Evolutionary conservation across 2,329 filamentous ascomycete genomes (phyloP).

Genomic region (Beauveria scarabaeidicola): DNA sequence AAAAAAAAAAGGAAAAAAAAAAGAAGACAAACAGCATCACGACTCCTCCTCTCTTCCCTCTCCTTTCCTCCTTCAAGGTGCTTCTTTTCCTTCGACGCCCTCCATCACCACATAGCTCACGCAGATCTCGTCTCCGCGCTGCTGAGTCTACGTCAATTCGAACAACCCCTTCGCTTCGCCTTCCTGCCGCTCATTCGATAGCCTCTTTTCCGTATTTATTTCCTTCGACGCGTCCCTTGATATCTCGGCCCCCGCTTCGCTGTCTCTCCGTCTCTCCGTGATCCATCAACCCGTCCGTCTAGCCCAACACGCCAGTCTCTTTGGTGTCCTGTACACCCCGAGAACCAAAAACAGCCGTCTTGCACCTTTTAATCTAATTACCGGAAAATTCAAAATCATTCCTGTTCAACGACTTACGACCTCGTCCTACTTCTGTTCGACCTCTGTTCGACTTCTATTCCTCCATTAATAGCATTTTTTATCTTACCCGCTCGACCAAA

Average conservation of each 20-base stretch:
- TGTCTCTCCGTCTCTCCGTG: conserved; percentile 3
- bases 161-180: not conserved
- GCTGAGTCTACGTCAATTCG: conserved; percentile 2
- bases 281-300: not conserved
- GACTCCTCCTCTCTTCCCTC: not conserved
- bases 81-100: conserved; percentile 2
- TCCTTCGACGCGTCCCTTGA: conserved; percentile 5
- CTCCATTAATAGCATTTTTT: not conserved
- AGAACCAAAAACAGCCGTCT: not conserved
- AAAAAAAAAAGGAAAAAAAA: not conserved
- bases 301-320: not conserved
- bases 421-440: not conserved
- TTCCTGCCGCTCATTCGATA: conserved; percentile 6
- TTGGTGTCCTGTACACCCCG: not conserved
- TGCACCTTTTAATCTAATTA: conserved; percentile 1
- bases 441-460: not conserved
- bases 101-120: conserved; percentile 6
- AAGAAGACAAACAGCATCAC: conserved; percentile 7
- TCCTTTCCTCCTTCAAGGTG: not conserved
- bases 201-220: not conserved
- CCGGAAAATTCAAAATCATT: not conserved
- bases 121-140: conserved; percentile 13
- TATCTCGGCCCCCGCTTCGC: conserved; percentile 5
- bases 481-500: not conserved
- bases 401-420: conserved; percentile 6